Conservation (phyloP, 148 eudicot species). For the Chenopodium berlandieri region DNA sequence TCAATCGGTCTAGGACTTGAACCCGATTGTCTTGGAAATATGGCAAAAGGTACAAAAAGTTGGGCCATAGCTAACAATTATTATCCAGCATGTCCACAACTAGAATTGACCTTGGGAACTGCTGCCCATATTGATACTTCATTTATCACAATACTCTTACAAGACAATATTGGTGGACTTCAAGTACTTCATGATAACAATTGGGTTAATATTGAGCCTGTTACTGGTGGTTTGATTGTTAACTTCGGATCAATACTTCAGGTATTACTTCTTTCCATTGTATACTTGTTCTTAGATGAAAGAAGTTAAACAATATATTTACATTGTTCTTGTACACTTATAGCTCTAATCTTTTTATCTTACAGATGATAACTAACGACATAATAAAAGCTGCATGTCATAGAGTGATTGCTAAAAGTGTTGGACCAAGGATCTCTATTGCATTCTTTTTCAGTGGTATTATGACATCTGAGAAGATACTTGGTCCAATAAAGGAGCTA, state of each 20-base stretch:
- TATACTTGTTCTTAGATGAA: too few species aligned
- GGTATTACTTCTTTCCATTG: too few species aligned
- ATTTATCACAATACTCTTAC: too few species aligned
- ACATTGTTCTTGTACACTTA: too few species aligned
- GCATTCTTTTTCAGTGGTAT: conserved; percentile 32
- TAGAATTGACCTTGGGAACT: conserved; percentile 18
- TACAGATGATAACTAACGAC: conserved; percentile 33
- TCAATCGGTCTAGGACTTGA: conserved; percentile 42
- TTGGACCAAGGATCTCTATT: conserved; percentile 46
- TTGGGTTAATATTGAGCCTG: too few species aligned
- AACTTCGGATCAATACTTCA: conserved; percentile 13
- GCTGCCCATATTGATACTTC: conserved; percentile 5
- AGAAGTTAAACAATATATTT: too few species aligned
- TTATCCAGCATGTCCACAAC: conserved; percentile 35
- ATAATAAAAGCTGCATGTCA: conserved; percentile 34
- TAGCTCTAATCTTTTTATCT: too few species aligned
- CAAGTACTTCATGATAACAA: too few species aligned
- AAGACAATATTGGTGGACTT: too few species aligned
- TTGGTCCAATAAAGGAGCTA: conserved; percentile 46
- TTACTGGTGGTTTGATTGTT: too few species aligned
- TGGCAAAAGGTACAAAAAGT: conserved; percentile 26
- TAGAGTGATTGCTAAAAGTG: conserved; percentile 30
- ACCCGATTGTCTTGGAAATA: conserved; percentile 20
- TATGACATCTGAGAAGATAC: conserved; percentile 6
- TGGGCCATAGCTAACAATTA: conserved; percentile 27